Conservation (phyloP, 2,329 filamentous ascomycete species). For the Colletotrichum sp. region DNA sequence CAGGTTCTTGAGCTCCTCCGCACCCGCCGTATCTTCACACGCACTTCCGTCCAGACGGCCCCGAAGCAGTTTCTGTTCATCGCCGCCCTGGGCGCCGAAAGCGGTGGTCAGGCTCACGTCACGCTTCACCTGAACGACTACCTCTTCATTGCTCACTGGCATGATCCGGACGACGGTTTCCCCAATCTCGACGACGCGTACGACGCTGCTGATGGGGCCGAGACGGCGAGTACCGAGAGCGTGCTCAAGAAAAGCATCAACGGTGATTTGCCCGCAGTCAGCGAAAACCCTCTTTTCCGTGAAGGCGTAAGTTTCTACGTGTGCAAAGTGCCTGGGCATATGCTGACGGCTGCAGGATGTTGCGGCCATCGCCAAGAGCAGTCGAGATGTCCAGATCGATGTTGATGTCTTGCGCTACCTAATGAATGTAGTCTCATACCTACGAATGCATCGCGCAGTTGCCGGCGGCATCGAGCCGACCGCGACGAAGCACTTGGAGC, state of each 20-base stretch:
- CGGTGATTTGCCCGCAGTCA: background rate
- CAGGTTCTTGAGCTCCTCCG: constrained; percentile 81
- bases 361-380: constrained; percentile 61
- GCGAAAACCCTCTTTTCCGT: constrained; percentile 40
- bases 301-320: constrained; percentile 41
- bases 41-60: constrained; percentile 73
- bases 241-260: constrained; percentile 44
- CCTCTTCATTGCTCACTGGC: constrained; percentile 88
- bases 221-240: constrained; percentile 44
- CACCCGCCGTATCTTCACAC: constrained; percentile 77
- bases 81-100: constrained; percentile 64
- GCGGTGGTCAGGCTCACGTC: constrained; percentile 53
- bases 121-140: constrained; percentile 75
- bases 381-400: constrained; percentile 65
- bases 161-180: constrained; percentile 74
- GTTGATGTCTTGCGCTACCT: constrained; percentile 84
- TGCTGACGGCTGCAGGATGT: constrained; percentile 52
- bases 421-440: constrained; percentile 85
- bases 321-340: background rate
- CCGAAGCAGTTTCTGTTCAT: constrained; percentile 83
- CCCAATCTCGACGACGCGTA: constrained; percentile 73
- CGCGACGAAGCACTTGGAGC: constrained; percentile 79
- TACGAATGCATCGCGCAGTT: constrained; percentile 87
- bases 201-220: constrained; percentile 33
- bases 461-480: constrained; percentile 76